A percentile compares a stretch with the other conserved stretches of the same genome.
phyloP scores from a whole-genome alignment of 169 alveolate species.

The Babesia gibsoni region DNA sequence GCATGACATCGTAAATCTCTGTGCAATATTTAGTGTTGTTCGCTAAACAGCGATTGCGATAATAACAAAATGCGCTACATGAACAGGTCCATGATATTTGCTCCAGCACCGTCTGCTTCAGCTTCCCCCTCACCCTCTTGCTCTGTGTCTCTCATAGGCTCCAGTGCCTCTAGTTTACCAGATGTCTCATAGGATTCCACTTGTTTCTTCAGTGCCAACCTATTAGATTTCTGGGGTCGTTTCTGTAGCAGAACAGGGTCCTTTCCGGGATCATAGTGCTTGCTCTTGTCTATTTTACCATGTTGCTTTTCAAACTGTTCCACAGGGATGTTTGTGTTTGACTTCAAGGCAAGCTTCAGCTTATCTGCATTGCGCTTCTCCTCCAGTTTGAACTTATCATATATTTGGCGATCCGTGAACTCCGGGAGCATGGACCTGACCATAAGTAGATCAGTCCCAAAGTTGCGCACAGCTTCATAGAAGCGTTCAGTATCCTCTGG shows the following conservation, averaged over 20 bases:
- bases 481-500: conserved; percentile 69
- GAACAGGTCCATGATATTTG: conserved; percentile 49
- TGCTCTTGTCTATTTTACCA: conserved; percentile 71
- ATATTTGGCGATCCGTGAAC: conserved; percentile 70
- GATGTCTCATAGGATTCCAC: conserved; percentile 1
- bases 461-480: conserved; percentile 71
- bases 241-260: conserved; percentile 60
- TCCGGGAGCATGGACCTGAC: conserved; percentile 72
- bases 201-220: conserved; percentile 3
- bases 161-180: not conserved
- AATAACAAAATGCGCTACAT: conserved; percentile 6
- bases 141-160: not conserved
- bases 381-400: conserved; percentile 73
- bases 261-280: conserved; percentile 61
- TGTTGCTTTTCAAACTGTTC: conserved; percentile 68
- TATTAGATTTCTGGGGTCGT: conserved; percentile 7
- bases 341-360: conserved; percentile 62
- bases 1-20: too few species aligned
- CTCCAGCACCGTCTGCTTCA: not conserved
- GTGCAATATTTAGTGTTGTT: too few species aligned
- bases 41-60: too few species aligned
- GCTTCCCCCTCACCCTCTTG: not conserved
- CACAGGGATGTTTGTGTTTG: conserved; percentile 60
- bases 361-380: conserved; percentile 66
- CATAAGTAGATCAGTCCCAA: conserved; percentile 74